Conservation (phyloP, 768 basidiomycete species). For the Gautieria morchelliformis region DNA sequence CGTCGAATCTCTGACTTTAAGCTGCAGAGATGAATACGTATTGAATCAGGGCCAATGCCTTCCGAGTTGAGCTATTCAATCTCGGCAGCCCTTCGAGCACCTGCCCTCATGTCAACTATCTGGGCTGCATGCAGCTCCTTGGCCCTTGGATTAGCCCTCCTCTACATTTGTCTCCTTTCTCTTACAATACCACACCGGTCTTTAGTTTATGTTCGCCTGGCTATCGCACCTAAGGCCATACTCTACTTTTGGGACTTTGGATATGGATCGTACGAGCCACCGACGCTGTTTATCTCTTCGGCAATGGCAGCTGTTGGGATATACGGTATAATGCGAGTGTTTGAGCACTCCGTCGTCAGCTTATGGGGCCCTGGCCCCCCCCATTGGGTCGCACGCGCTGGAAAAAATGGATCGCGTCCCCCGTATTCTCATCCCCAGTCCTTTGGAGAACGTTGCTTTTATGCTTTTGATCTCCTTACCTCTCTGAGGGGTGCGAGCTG, state of each 20-base stretch:
- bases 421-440: background rate
- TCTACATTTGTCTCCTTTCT: conserved; percentile 1
- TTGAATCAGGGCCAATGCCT: no score
- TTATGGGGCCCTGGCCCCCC: background rate
- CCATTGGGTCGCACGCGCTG: background rate
- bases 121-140: background rate
- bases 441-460: background rate
- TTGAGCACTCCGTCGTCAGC: background rate
- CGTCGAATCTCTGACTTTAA: no score
- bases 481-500: conserved; percentile 5
- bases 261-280: background rate
- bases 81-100: no score
- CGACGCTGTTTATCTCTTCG: background rate
- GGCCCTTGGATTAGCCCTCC: background rate
- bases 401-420: background rate
- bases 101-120: no score
- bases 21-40: no score
- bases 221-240: background rate
- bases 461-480: conserved; percentile 3
- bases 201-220: background rate
- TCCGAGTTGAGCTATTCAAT: no score
- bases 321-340: background rate
- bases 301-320: background rate
- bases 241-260: conserved; percentile 1
- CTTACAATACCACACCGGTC: background rate